phyloP scores from a whole-genome alignment of 2,329 filamentous ascomycete species.

The Colletotrichum euphorbiae region DNA sequence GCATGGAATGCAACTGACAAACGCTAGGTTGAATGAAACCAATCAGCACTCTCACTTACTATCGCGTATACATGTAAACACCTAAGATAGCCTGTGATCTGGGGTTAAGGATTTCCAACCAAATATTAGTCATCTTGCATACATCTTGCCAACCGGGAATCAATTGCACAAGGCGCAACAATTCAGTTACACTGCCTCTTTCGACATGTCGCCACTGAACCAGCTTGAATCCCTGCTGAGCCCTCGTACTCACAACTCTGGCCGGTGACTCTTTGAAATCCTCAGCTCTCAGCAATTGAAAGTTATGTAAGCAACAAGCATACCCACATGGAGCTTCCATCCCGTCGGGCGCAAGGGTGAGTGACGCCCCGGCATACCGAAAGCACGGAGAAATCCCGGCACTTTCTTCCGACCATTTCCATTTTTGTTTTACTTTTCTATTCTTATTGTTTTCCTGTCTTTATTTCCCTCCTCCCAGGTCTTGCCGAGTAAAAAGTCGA shows the following conservation, averaged over 20 bases:
- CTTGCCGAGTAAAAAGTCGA: too few species aligned
- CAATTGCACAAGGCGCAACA: neutral
- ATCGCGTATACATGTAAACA: too few species aligned
- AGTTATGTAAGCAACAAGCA: neutral
- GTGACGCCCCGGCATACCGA: constrained; percentile 35
- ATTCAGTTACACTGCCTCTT: neutral
- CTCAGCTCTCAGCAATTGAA: neutral
- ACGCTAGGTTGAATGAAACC: too few species aligned
- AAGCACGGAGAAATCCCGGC: constrained; percentile 30
- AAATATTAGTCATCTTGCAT: neutral
- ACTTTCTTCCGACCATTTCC: too few species aligned
- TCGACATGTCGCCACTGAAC: neutral
- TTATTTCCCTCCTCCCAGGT: too few species aligned
- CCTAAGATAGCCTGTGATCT: neutral
- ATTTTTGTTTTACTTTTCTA: too few species aligned
- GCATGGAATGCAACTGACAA: too few species aligned
- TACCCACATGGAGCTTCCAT: constrained; percentile 18
- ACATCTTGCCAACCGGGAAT: neutral
- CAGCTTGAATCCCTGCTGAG: too few species aligned
- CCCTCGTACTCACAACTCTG: neutral
- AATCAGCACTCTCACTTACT: too few species aligned
- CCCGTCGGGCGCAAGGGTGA: constrained; percentile 7
- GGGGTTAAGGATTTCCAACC: neutral
- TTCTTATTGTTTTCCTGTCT: neutral
- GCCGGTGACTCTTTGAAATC: neutral